These are phyloP conservation scores for Colletotrichum tropicicola DNA, from an alignment of 2,329 filamentous ascomycete genomes.

Conservation along the genomic window DNA sequence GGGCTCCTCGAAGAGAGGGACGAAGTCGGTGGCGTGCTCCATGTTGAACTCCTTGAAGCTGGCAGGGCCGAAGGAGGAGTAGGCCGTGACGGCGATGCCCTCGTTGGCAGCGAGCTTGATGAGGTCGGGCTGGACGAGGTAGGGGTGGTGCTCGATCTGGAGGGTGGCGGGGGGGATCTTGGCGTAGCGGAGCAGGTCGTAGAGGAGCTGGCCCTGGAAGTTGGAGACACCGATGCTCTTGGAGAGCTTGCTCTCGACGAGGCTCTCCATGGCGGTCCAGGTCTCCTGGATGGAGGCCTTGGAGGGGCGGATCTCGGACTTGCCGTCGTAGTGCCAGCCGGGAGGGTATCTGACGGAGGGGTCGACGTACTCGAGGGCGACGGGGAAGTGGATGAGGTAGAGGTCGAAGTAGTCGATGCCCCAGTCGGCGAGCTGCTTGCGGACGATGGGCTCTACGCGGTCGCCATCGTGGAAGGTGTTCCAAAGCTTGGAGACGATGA, in stretches of 20 bases:
- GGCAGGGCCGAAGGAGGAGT: slow-evolving; percentile 84
- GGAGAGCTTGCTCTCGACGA: slow-evolving; percentile 75
- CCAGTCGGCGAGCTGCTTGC: slow-evolving; percentile 83
- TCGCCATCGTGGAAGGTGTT: slow-evolving; percentile 88
- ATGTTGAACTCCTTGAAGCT: slow-evolving; percentile 82
- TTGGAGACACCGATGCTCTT: slow-evolving; percentile 84
- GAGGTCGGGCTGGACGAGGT: slow-evolving; percentile 79
- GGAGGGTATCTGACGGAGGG: slow-evolving; percentile 82
- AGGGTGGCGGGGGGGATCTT: slow-evolving; percentile 78
- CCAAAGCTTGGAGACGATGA: slow-evolving; percentile 94
- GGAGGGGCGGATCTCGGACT: slow-evolving; percentile 67
- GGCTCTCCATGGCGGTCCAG: slow-evolving; percentile 81
- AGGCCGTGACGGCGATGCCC: slow-evolving; percentile 80
- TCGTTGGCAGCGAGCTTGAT: slow-evolving; percentile 74
- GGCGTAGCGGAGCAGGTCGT: slow-evolving; percentile 83
- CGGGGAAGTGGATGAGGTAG: slow-evolving; percentile 89
- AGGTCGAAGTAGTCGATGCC: slow-evolving; percentile 90
- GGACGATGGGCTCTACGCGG: slow-evolving; percentile 77
- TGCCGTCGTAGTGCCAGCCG: slow-evolving; percentile 75
- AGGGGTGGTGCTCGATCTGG: slow-evolving; percentile 92
- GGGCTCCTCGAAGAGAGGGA: slow-evolving; percentile 76
- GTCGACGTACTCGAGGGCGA: slow-evolving; percentile 86
- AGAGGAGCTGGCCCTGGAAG: slow-evolving; percentile 80
- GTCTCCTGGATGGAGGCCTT: slow-evolving; percentile 82
- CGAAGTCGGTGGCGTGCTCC: slow-evolving; percentile 70